Percentiles rank a stretch among this genome's conserved stretches.
Evolutionary conservation across 148 eudicot species (phyloP).

Genomic region (Rhododendron williamsianum): DNA sequence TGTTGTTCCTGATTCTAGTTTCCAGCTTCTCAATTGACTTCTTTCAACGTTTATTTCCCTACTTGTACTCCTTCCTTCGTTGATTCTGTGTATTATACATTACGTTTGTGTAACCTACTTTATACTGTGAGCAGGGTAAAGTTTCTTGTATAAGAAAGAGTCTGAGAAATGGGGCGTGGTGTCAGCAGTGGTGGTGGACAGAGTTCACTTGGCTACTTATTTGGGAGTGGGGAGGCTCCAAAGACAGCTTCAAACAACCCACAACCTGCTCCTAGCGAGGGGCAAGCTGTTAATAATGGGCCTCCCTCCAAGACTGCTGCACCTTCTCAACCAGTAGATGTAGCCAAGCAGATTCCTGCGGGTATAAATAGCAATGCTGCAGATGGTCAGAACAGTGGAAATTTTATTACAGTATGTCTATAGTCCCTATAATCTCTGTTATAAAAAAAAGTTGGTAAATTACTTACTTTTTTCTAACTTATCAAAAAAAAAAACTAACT

Average conservation of each 20-base stretch:
- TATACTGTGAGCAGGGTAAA: neutral
- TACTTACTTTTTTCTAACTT: too few species aligned
- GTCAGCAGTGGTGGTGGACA: conserved; percentile 94
- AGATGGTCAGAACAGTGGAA: conserved; percentile 85
- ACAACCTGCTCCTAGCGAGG: conserved; percentile 27
- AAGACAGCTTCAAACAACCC: conserved; percentile 37
- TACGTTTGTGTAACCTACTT: neutral
- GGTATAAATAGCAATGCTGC: conserved; percentile 52
- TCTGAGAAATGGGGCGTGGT: conserved; percentile 67
- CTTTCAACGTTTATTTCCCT: neutral
- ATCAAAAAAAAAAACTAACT: neutral
- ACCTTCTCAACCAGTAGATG: conserved; percentile 39
- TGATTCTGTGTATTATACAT: neutral
- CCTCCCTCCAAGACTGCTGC: conserved; percentile 34
- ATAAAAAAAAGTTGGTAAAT: neutral
- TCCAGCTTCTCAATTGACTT: neutral
- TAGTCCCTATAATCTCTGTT: neutral
- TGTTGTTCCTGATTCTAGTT: neutral
- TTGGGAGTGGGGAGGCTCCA: conserved; percentile 73
- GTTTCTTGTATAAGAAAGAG: neutral
- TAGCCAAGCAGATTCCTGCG: conserved; percentile 58
- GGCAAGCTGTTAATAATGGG: conserved; percentile 24
- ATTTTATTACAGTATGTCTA: conserved; percentile 73
- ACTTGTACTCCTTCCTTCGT: neutral
- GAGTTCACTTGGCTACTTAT: conserved; percentile 76